Percentiles rank a stretch among this genome's conserved stretches.
These are phyloP conservation scores for Carpinus viminea DNA, from an alignment of 306 rosid species.

Conservation along the genomic window DNA sequence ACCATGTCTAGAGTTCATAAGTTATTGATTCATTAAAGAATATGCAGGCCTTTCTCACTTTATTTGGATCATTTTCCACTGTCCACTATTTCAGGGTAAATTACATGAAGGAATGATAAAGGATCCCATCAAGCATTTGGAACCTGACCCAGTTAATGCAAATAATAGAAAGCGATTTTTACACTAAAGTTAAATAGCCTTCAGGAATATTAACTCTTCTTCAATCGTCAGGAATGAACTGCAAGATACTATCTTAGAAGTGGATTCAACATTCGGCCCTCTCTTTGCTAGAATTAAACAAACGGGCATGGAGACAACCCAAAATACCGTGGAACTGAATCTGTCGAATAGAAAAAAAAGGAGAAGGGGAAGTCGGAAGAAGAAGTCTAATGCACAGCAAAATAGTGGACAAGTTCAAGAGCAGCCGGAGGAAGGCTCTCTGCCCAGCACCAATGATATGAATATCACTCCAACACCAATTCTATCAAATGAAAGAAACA, in stretches of 20 bases:
- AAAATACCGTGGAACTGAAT: constrained; percentile 9
- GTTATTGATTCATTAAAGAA: background rate
- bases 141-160: constrained; percentile 1
- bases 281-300: constrained; percentile 17
- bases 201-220: constrained; percentile 19
- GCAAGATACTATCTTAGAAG: constrained; percentile 15
- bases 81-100: constrained; percentile 20
- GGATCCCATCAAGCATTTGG: constrained; percentile 12
- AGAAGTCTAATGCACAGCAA: constrained; percentile 20
- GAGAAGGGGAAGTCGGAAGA: constrained; percentile 26
- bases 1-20: background rate
- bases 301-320: constrained; percentile 16
- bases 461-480: constrained; percentile 20
- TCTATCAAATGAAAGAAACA: constrained; percentile 20
- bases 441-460: constrained; percentile 19
- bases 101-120: constrained; percentile 28
- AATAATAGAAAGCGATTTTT: constrained; percentile 4
- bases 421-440: constrained; percentile 26
- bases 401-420: constrained; percentile 16
- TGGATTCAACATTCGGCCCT: constrained; percentile 19
- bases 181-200: constrained; percentile 17
- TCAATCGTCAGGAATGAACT: constrained; percentile 28
- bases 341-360: constrained; percentile 20
- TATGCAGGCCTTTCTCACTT: background rate
- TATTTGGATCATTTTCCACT: constrained; percentile 8